Evolutionary conservation across 1,139 yeast species (phyloP).

Genomic region (Debaryomyces fabryi): DNA sequence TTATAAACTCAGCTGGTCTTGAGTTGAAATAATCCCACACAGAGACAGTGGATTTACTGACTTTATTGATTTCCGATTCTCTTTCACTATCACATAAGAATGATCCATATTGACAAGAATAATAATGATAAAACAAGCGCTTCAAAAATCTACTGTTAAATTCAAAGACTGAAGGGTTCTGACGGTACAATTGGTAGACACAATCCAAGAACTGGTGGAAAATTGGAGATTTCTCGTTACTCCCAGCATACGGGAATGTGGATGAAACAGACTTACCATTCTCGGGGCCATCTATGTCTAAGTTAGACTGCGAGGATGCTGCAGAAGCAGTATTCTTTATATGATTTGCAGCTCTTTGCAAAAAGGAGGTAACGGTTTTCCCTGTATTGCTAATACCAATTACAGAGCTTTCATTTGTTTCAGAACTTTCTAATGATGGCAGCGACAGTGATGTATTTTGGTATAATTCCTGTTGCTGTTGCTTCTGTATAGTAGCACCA

Average conservation of each 20-base stretch:
- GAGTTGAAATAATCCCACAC: conserved; percentile 95
- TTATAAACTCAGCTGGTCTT: conserved; percentile 69
- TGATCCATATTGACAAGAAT: conserved; percentile 94
- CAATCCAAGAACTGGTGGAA: conserved; percentile 94
- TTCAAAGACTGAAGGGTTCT: conserved; percentile 75
- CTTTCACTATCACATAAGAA: conserved; percentile 76
- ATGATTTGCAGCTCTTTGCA: conserved; percentile 48
- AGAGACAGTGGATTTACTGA: conserved; percentile 59
- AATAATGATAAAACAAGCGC: conserved; percentile 80
- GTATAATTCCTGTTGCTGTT: conserved; percentile 5
- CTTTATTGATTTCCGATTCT: conserved; percentile 46
- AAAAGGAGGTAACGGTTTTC: conserved; percentile 25
- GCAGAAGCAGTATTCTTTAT: conserved; percentile 44
- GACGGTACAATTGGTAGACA: conserved; percentile 75
- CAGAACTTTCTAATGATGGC: conserved; percentile 3
- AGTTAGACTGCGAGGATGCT: conserved; percentile 17
- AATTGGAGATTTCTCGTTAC: conserved; percentile 72
- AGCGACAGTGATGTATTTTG: conserved; percentile 1
- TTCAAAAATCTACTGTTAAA: conserved; percentile 87
- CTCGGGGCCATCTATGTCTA: conserved; percentile 14
- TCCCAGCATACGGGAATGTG: conserved; percentile 37
- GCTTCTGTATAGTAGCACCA: conserved; percentile 37
- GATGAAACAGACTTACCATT: conserved; percentile 18
- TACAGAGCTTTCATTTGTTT: neutral
- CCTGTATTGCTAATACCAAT: conserved; percentile 12